phyloP scores from a whole-genome alignment of 169 alveolate genomes.

The Theileria orientalis region DNA sequence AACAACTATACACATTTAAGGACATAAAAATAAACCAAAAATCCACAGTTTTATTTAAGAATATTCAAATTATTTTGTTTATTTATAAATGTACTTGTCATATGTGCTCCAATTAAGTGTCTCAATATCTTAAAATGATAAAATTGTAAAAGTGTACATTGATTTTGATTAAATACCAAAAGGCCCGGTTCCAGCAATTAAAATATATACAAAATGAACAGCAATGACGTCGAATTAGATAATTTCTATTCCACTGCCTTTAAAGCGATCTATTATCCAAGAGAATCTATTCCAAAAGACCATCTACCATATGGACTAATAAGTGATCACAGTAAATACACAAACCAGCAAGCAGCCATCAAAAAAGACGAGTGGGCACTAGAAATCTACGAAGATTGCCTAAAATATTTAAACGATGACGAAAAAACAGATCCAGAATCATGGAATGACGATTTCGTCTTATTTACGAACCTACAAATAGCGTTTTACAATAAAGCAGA shows the following conservation, averaged over 20 bases:
- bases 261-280: slow-evolving; percentile 27
- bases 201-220: background rate
- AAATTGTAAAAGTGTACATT: too few species aligned
- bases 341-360: background rate
- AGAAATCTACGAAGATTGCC: slow-evolving; percentile 19
- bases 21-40: too few species aligned
- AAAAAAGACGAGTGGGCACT: background rate
- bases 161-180: background rate
- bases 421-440: background rate
- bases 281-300: slow-evolving; percentile 20
- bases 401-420: background rate
- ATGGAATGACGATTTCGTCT: slow-evolving; percentile 58
- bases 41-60: too few species aligned
- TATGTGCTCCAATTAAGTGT: too few species aligned
- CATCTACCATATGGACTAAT: slow-evolving; percentile 50
- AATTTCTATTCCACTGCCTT: slow-evolving; percentile 6
- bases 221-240: slow-evolving; percentile 7
- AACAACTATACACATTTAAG: too few species aligned
- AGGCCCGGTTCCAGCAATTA: background rate
- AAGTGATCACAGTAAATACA: background rate
- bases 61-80: too few species aligned
- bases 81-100: too few species aligned
- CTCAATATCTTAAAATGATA: too few species aligned
- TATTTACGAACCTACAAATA: slow-evolving; percentile 54
- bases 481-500: slow-evolving; percentile 18